phyloP scores from a whole-genome alignment of 148 eudicot genomes.

The Simmondsia chinensis region DNA sequence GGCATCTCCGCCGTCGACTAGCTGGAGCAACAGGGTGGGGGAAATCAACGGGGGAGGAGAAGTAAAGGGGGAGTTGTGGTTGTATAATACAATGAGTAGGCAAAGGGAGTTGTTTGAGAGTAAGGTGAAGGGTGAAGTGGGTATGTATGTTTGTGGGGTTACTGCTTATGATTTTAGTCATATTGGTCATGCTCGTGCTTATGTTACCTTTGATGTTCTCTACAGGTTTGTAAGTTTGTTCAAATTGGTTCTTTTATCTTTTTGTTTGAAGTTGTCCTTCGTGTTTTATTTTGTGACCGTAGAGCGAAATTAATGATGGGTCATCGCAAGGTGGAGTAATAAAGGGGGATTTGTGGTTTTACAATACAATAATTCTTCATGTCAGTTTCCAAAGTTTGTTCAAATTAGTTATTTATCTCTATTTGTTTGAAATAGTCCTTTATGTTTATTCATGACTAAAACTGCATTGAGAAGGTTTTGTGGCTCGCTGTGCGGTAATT shows the following conservation, averaged over 20 bases:
- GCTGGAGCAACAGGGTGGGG: too few species aligned
- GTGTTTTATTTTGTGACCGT: too few species aligned
- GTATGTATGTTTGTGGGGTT: slow-evolving; percentile 94
- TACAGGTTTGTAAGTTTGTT: slow-evolving; percentile 37
- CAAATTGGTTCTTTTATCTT: neutral
- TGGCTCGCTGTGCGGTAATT: too few species aligned
- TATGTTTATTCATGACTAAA: too few species aligned
- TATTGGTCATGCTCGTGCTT: slow-evolving; percentile 92
- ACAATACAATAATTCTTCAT: slow-evolving; percentile 69
- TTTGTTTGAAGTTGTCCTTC: slow-evolving; percentile 4
- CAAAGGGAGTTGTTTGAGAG: slow-evolving; percentile 65
- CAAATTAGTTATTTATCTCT: neutral
- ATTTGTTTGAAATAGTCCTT: slow-evolving; percentile 2
- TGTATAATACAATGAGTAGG: slow-evolving; percentile 71
- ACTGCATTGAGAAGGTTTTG: too few species aligned
- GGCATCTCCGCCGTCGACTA: too few species aligned
- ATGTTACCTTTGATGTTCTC: slow-evolving; percentile 77
- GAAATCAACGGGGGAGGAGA: too few species aligned
- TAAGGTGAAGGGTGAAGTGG: slow-evolving; percentile 62
- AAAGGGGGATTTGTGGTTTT: slow-evolving; percentile 41
- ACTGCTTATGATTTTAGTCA: slow-evolving; percentile 97
- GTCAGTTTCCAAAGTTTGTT: slow-evolving; percentile 36
- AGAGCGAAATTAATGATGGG: too few species aligned
- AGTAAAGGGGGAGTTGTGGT: slow-evolving; percentile 31
- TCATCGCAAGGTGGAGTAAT: too few species aligned